phyloP scores from a whole-genome alignment of 805 yeast genomes.

The Kodamaea fukazawae region DNA sequence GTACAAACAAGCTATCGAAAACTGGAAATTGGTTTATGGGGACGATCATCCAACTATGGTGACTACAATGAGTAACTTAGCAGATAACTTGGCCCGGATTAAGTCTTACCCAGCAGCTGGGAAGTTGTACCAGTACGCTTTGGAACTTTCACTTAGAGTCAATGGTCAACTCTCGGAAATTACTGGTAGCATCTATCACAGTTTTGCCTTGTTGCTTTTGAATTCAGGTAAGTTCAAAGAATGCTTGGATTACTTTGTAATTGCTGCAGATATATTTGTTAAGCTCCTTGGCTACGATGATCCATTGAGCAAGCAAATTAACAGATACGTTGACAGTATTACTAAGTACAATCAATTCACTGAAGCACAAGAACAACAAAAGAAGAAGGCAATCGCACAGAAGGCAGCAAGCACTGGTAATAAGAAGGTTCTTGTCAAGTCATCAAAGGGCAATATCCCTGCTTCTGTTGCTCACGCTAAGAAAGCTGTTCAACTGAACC shows the following conservation, averaged over 20 bases:
- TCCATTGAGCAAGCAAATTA: conserved; percentile 62
- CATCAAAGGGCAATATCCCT: conserved; percentile 11
- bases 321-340: conserved; percentile 61
- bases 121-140: conserved; percentile 51
- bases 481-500: conserved; percentile 32
- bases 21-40: conserved; percentile 59
- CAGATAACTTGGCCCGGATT: conserved; percentile 54
- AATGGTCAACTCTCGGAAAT: conserved; percentile 61
- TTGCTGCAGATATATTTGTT: conserved; percentile 57
- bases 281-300: conserved; percentile 66
- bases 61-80: conserved; percentile 60
- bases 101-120: conserved; percentile 49
- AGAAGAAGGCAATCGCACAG: conserved; percentile 20
- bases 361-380: conserved; percentile 34
- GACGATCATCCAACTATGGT: conserved; percentile 68
- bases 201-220: conserved; percentile 53
- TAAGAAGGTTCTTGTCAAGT: conserved; percentile 19
- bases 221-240: conserved; percentile 49
- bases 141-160: conserved; percentile 46
- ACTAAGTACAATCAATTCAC: conserved; percentile 45
- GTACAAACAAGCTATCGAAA: conserved; percentile 55
- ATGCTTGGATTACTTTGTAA: conserved; percentile 54
- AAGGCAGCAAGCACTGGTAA: conserved; percentile 25
- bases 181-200: conserved; percentile 65
- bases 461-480: conserved; percentile 8